A percentile compares a stretch with the other conserved stretches of the same genome.
Evolutionary conservation across 352 stramenopile genomes (phyloP).

Genomic region (Phytophthora multivora): DNA sequence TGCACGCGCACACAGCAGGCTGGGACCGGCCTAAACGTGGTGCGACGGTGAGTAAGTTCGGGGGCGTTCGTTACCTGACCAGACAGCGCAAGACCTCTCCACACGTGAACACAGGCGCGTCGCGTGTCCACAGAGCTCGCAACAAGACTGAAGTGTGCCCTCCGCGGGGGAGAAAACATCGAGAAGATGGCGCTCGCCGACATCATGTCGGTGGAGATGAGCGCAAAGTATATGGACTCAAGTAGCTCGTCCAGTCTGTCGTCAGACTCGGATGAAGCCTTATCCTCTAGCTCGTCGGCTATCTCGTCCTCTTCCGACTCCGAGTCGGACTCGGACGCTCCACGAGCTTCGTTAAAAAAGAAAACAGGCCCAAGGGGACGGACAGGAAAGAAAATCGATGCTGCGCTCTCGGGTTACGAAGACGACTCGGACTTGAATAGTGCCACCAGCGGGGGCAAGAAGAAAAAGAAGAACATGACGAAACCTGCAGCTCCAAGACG

Average conservation of each 20-base stretch:
- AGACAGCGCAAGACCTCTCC: neutral
- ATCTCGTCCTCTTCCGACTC: conserved; percentile 43
- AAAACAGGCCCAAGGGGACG: conserved; percentile 11
- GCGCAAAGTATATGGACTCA: conserved; percentile 77
- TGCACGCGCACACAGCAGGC: conserved; percentile 36
- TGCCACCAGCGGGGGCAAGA: conserved; percentile 4
- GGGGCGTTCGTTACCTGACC: conserved; percentile 23
- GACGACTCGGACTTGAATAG: conserved; percentile 41
- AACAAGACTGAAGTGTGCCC: neutral
- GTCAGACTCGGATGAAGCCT: conserved; percentile 69
- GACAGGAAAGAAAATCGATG: conserved; percentile 1
- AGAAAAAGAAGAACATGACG: conserved; percentile 29
- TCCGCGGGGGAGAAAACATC: neutral
- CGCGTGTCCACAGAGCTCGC: neutral
- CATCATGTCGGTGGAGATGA: conserved; percentile 77
- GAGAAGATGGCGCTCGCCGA: conserved; percentile 70
- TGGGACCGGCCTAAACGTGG: conserved; percentile 34
- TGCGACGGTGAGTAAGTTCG: conserved; percentile 21
- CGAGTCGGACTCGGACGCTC: conserved; percentile 39
- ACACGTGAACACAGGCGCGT: neutral
- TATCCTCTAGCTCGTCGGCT: conserved; percentile 48
- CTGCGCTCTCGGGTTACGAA: conserved; percentile 30
- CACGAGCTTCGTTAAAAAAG: conserved; percentile 29
- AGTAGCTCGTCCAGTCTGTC: conserved; percentile 81
- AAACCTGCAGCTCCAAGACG: conserved; percentile 24